Evolutionary conservation across 164 flowering plant genomes (phyloP), one percentile per base, ranked within the genome.

Genomic region (Magnolia kwangsiensis): DNA sequence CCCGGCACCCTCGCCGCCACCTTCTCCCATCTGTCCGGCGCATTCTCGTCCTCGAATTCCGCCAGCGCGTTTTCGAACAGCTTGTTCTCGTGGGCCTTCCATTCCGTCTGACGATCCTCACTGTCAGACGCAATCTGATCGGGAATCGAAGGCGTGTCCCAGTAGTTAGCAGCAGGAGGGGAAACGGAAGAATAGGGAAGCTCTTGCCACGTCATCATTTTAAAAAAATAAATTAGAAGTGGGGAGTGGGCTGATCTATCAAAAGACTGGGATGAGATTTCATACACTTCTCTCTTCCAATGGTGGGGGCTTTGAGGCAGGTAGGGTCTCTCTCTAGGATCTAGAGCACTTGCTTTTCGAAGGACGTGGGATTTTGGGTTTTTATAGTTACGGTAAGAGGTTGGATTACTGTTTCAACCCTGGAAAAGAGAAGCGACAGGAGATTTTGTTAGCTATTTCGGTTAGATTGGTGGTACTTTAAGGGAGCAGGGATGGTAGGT

Each of bases 41-140:
- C 7, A 8, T 72, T 66, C n/a, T 55, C 70, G 19, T 69, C 76
- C 14, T 69, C 76, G 5, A 70, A 23, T 37, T 71, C 73, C 11
- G 83, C 85, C 5, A 86, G 3, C 3, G 81, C 83, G 29, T 65
- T 77, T 76, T 87, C 89, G 67, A 89, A 85, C 50, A 59, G 3
- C 77, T 85, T 84, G 82, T 85, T 82, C 76, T 87, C 87, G 2
- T 79, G 45, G 8, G 37, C 50, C 37, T 68, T 75, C 91, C 91
- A 88, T n/a, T 74, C 85, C 0, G 89, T 72, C 45, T 11, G 74
- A 72, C 11, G 73, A 10, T 16, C 70, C 63, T 61, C 16, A 24
- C 9, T 16, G 8, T 63, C 58, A 13, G 58, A 24, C 68, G 13
- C 19, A 21, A 5, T 5, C 45, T 37, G 45, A 37, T 37, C 6